phyloP scores from a whole-genome alignment of 768 basidiomycete genomes.

The Trametes coccinea region DNA sequence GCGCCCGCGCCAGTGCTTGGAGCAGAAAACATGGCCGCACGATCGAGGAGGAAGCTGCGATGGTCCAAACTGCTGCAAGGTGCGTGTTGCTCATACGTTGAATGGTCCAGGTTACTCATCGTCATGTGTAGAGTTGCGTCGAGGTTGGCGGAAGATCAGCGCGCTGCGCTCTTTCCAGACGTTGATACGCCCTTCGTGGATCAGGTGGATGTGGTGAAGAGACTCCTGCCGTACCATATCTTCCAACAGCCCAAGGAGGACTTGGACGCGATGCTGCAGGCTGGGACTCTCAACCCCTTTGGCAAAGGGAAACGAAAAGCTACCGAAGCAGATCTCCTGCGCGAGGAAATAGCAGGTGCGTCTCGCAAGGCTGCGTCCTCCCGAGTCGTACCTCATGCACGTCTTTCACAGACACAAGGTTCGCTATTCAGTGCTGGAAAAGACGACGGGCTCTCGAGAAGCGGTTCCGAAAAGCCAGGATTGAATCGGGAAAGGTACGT shows the following conservation, averaged over 20 bases:
- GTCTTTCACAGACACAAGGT: conserved; percentile 56
- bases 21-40: conserved; percentile 40
- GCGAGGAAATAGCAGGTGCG: conserved; percentile 56
- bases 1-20: conserved; percentile 15
- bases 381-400: background rate
- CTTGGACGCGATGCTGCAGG: conserved; percentile 32
- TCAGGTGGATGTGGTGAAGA: conserved; percentile 60
- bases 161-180: conserved; percentile 60
- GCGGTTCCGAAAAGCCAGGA: conserved; percentile 57
- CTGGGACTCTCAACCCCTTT: conserved; percentile 18
- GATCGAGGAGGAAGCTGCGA: conserved; percentile 52
- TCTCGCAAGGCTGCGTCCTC: conserved; percentile 9
- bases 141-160: conserved; percentile 63
- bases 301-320: conserved; percentile 68
- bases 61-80: conserved; percentile 51
- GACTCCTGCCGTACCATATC: conserved; percentile 78
- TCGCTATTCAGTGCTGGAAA: conserved; percentile 66
- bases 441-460: conserved; percentile 55
- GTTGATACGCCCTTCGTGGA: conserved; percentile 69
- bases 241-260: conserved; percentile 77
- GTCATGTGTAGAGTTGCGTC: conserved; percentile 47
- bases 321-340: conserved; percentile 40
- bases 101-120: background rate
- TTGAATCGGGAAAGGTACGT: conserved; percentile 58
- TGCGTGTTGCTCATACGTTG: conserved; percentile 27